Percentiles rank a stretch among this genome's conserved stretches.
Evolutionary conservation across 1,284 basidiomycete species (phyloP).

Genomic region (Rhizoctonia solani): DNA sequence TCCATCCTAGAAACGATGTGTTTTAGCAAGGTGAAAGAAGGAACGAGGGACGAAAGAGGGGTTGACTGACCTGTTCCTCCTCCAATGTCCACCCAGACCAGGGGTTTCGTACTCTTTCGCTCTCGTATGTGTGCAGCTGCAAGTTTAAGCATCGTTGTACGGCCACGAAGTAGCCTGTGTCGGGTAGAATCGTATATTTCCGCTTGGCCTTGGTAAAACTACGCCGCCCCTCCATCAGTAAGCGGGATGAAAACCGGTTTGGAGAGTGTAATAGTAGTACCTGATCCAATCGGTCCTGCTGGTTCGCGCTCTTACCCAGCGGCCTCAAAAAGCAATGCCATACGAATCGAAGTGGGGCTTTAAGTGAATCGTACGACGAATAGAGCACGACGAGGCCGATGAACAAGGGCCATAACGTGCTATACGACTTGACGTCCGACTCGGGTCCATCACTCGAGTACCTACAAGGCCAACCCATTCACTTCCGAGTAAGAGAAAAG

Average conservation of each 20-base stretch:
- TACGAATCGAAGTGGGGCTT: conserved; percentile 10
- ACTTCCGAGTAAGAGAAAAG: background rate
- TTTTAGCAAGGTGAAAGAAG: background rate
- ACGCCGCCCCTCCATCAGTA: background rate
- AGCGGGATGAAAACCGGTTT: background rate
- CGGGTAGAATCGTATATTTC: conserved; percentile 72
- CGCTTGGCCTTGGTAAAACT: conserved; percentile 71
- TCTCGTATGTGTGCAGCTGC: conserved; percentile 68
- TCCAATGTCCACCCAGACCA: conserved; percentile 83
- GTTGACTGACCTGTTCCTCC: conserved; percentile 70
- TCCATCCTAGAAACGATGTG: conserved; percentile 57
- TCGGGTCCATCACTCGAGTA: background rate
- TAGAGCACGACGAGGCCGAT: background rate
- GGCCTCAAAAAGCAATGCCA: conserved; percentile 34
- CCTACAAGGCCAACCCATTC: background rate
- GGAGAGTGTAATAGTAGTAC: too few species aligned
- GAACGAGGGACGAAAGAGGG: background rate
- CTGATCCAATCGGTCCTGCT: conserved; percentile 34
- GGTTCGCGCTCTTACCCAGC: conserved; percentile 18
- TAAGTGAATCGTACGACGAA: conserved; percentile 15
- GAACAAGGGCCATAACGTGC: conserved; percentile 8
- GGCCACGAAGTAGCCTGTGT: conserved; percentile 62
- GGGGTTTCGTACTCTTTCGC: conserved; percentile 51
- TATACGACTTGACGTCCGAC: background rate
- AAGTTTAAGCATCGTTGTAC: conserved; percentile 71